Conservation (phyloP, 768 basidiomycete species). For the Suillus ampliporus region DNA sequence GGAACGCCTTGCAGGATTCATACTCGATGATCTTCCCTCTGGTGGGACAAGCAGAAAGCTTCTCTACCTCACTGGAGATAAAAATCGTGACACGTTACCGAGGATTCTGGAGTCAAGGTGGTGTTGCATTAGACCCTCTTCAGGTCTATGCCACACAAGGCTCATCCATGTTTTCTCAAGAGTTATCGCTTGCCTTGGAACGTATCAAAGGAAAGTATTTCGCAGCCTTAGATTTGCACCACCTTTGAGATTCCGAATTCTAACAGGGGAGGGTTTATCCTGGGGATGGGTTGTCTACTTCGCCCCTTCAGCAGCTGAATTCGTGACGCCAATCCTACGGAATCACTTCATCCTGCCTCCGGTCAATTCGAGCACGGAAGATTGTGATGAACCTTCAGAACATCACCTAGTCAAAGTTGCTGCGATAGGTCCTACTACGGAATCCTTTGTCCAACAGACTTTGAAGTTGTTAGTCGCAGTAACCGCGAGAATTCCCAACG, state of each 20-base stretch:
- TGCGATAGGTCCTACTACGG: conserved; percentile 74
- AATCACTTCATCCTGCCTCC: conserved; percentile 48
- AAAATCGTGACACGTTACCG: conserved; percentile 74
- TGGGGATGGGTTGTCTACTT: conserved; percentile 79
- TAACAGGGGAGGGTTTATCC: neutral
- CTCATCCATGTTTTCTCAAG: conserved; percentile 53
- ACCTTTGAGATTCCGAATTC: conserved; percentile 15
- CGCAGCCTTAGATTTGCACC: neutral
- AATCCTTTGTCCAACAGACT: conserved; percentile 51
- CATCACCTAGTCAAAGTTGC: conserved; percentile 46
- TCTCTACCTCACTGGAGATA: conserved; percentile 86
- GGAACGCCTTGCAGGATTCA: conserved; percentile 69
- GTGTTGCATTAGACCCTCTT: conserved; percentile 52
- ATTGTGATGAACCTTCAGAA: neutral
- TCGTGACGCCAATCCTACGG: conserved; percentile 56
- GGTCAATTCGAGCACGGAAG: neutral
- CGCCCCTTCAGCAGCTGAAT: conserved; percentile 72
- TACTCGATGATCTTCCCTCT: conserved; percentile 46
- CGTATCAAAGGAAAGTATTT: conserved; percentile 29
- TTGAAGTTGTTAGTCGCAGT: conserved; percentile 58
- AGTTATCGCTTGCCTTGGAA: conserved; percentile 44
- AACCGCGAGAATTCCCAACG: conserved; percentile 58
- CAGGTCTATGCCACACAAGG: conserved; percentile 77
- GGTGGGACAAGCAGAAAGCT: conserved; percentile 34
- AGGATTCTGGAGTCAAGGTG: conserved; percentile 51